phyloP scores from a whole-genome alignment of 2,329 filamentous ascomycete genomes.

The Sclerotinia borealis region DNA sequence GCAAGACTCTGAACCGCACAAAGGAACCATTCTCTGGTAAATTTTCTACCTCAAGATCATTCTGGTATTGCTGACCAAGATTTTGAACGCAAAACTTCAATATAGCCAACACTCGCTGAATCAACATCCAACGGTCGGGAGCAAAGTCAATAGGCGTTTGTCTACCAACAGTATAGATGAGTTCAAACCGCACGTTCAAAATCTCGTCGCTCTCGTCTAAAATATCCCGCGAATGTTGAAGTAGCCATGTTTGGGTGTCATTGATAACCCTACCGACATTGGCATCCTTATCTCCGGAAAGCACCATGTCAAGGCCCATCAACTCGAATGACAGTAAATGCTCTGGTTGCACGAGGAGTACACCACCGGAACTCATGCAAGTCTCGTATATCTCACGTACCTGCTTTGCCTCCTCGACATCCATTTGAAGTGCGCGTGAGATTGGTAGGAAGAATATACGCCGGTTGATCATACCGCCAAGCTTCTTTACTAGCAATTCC shows the following conservation, averaged over 20 bases:
- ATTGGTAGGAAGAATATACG: conserved; percentile 54
- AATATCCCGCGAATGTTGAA: conserved; percentile 45
- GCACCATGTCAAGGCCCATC: conserved; percentile 48
- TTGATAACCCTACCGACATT: conserved; percentile 35
- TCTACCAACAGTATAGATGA: conserved; percentile 56
- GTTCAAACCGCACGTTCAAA: conserved; percentile 53
- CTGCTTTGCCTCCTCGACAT: conserved; percentile 22
- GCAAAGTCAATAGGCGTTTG: conserved; percentile 46
- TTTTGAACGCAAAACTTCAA: conserved; percentile 32
- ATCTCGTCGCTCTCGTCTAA: conserved; percentile 63
- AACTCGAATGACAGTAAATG: conserved; percentile 59
- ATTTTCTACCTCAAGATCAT: conserved; percentile 38
- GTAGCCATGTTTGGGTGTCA: conserved; percentile 40
- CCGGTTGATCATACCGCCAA: conserved; percentile 51
- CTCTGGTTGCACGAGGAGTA: conserved; percentile 58
- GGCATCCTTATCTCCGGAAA: conserved; percentile 30
- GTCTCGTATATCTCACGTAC: conserved; percentile 39
- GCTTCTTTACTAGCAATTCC: conserved; percentile 46
- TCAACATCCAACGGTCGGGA: conserved; percentile 49
- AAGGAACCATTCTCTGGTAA: conserved; percentile 35
- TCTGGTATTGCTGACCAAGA: conserved; percentile 32
- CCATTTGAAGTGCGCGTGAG: conserved; percentile 42
- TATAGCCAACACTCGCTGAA: conserved; percentile 47
- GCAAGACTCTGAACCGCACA: conserved; percentile 45
- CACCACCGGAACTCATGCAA: conserved; percentile 45